Evolutionary conservation across 495 filamentous ascomycete genomes (phyloP).

Genomic region (Lophiotrema nucula): DNA sequence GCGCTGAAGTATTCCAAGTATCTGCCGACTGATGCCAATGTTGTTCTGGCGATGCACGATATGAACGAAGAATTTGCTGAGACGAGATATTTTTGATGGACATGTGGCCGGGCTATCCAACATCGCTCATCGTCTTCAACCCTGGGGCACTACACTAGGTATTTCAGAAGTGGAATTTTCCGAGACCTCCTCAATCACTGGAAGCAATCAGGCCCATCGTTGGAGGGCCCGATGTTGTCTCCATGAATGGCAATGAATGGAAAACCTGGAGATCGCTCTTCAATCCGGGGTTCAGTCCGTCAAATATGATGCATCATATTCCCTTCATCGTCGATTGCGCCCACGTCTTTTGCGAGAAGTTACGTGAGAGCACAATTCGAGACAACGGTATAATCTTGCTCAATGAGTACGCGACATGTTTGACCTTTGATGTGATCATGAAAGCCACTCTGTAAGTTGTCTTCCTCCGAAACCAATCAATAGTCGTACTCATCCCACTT

Average conservation of each 20-base stretch:
- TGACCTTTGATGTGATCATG: conserved; percentile 11
- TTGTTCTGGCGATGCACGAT: background rate
- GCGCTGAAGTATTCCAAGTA: background rate
- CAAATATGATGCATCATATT: background rate
- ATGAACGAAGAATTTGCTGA: background rate
- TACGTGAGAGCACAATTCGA: background rate
- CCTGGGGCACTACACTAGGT: background rate
- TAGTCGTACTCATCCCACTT: too few species aligned
- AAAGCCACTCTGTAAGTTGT: background rate
- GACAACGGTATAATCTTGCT: background rate
- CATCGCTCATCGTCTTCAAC: background rate
- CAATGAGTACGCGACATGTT: background rate
- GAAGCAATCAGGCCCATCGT: background rate
- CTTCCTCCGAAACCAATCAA: background rate
- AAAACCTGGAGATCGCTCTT: conserved; percentile 2
- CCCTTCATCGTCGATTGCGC: background rate
- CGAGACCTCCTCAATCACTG: background rate
- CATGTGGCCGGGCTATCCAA: conserved; percentile 5
- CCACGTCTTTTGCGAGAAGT: background rate
- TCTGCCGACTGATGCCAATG: conserved; percentile 5
- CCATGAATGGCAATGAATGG: conserved; percentile 3
- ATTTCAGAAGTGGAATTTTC: background rate
- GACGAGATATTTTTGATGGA: conserved; percentile 8
- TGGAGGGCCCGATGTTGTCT: background rate
- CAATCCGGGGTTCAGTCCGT: conserved; percentile 15